Conservation (phyloP, 2,329 filamentous ascomycete genomes). For the Aspergillaceae sp. region DNA sequence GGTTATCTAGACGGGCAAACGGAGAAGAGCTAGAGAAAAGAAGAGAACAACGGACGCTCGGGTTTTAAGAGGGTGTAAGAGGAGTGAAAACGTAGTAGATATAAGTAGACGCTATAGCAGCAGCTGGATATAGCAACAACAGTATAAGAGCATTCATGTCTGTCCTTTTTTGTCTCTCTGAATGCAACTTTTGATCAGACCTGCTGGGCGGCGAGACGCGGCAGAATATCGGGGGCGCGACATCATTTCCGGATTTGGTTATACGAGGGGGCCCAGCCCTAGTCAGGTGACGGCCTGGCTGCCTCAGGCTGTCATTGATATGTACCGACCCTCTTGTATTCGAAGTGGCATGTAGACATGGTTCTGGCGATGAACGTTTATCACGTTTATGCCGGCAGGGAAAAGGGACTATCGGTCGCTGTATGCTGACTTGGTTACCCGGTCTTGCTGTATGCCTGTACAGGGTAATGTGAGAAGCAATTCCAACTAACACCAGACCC, state of each 20-base stretch:
- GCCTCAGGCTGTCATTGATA: background rate
- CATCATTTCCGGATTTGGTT: constrained; percentile 12
- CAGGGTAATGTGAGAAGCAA: too few relatives aligned
- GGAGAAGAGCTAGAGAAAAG: too few relatives aligned
- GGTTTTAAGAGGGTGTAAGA: background rate
- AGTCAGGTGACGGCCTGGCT: background rate
- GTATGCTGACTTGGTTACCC: too few relatives aligned
- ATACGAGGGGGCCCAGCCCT: constrained; percentile 1
- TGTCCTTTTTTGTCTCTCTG: background rate
- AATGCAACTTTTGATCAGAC: constrained; percentile 12
- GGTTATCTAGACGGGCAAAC: too few relatives aligned
- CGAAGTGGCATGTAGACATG: too few relatives aligned
- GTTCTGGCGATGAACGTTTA: too few relatives aligned
- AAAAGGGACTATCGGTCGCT: too few relatives aligned
- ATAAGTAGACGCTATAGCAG: background rate
- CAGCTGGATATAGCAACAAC: background rate
- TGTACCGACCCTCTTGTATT: too few relatives aligned
- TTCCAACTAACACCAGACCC: too few relatives aligned
- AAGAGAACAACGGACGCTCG: too few relatives aligned
- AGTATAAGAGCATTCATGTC: constrained; percentile 1
- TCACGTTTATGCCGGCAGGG: too few relatives aligned
- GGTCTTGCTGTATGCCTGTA: too few relatives aligned
- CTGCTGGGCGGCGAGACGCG: constrained; percentile 20
- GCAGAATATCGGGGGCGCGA: constrained; percentile 23
- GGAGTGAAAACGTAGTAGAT: background rate